phyloP scores from a whole-genome alignment of 2,329 filamentous ascomycete genomes.

The Trichoderma citrinoviride region DNA sequence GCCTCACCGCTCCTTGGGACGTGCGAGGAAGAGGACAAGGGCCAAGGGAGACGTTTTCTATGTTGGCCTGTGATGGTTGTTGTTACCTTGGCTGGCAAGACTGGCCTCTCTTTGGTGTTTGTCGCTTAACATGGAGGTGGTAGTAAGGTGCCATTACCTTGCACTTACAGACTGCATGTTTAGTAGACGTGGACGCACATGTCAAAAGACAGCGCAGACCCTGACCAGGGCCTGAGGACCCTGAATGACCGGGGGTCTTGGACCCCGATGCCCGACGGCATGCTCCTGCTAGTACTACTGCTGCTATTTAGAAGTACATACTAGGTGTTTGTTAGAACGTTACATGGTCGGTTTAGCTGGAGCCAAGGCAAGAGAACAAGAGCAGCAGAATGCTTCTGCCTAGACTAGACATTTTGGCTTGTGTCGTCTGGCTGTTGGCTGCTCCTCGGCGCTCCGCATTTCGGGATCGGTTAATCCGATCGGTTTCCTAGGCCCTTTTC shows the following conservation, averaged over 20 bases:
- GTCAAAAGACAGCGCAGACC: no score
- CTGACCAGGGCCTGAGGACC: no score
- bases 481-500: background rate
- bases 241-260: no score
- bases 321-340: background rate
- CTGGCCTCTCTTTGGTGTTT: no score
- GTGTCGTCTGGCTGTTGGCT: background rate
- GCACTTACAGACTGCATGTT: no score
- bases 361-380: background rate
- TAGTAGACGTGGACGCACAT: no score
- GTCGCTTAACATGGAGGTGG: no score
- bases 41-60: background rate
- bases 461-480: constrained; percentile 8
- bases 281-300: background rate
- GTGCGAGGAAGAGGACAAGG: background rate
- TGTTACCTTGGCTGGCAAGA: no score
- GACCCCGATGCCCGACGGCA: no score
- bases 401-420: background rate
- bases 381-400: background rate
- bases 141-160: no score
- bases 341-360: background rate
- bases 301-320: background rate
- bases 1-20: constrained; percentile 10
- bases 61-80: background rate
- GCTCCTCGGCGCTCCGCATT: background rate